phyloP scores from a whole-genome alignment of 148 eudicot genomes.

The Arctostaphylos glauca region DNA sequence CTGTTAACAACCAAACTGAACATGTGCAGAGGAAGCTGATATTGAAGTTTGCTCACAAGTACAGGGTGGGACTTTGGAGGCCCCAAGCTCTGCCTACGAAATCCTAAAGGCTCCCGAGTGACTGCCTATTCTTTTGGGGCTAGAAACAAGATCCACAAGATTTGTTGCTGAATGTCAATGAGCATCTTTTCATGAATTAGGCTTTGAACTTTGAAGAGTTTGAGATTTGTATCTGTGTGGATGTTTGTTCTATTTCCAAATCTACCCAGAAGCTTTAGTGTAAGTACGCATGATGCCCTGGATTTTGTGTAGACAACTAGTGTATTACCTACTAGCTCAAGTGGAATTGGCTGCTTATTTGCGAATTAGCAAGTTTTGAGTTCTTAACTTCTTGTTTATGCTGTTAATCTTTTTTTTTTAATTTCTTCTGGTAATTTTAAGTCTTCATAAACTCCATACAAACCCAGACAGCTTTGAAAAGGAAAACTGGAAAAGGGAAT shows the following conservation, averaged over 20 bases:
- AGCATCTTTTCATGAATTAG: background rate
- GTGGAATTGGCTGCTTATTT: background rate
- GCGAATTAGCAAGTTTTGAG: background rate
- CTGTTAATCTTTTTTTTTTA: background rate
- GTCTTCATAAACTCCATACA: background rate
- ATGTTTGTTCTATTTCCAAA: background rate
- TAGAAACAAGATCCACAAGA: background rate
- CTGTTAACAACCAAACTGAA: background rate
- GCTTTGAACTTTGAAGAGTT: background rate
- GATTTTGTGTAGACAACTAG: background rate
- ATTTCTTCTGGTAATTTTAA: background rate
- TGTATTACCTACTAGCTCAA: background rate
- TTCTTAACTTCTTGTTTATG: background rate
- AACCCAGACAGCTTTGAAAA: no score
- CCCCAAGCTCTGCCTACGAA: slow-evolving; percentile 21
- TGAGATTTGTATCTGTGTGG: background rate
- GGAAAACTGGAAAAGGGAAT: no score
- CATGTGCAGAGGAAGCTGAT: slow-evolving; percentile 25
- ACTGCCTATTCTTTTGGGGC: background rate
- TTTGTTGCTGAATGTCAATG: background rate
- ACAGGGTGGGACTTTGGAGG: slow-evolving; percentile 28
- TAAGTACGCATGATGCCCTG: background rate
- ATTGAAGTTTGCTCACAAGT: slow-evolving; percentile 20
- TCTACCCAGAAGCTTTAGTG: background rate
- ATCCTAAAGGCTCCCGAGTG: slow-evolving; percentile 1